A percentile compares a stretch with the other conserved stretches of the same genome.
phyloP scores from a whole-genome alignment of 345 rosid species.

The Populus tremula region DNA sequence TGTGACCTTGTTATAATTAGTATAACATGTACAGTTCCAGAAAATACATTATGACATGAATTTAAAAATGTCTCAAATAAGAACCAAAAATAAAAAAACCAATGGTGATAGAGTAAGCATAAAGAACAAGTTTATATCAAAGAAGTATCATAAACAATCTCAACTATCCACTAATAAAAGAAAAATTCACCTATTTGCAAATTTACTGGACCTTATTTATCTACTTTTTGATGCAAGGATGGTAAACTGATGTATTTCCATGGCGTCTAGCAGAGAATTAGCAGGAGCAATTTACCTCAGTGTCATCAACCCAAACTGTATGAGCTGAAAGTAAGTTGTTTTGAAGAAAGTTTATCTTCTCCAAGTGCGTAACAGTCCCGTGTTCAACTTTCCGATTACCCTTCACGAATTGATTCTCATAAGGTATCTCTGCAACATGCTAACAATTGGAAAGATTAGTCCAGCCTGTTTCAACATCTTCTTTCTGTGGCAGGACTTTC shows the following conservation, averaged over 20 bases:
- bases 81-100: not conserved
- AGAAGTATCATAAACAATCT: not conserved
- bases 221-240: not conserved
- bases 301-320: conserved; percentile 50
- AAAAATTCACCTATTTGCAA: not conserved
- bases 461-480: not conserved
- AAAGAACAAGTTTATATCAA: not conserved
- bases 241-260: not conserved
- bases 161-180: not conserved
- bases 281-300: conserved; percentile 44
- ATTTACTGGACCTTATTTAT: not conserved
- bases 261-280: conserved; percentile 3
- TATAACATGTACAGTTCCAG: not conserved
- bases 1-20: not conserved
- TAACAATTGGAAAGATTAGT: conserved; percentile 20
- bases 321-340: conserved; percentile 60
- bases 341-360: conserved; percentile 49
- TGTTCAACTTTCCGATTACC: conserved; percentile 46
- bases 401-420: conserved; percentile 42
- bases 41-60: not conserved
- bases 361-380: conserved; percentile 62
- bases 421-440: conserved; percentile 39
- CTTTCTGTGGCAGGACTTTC: not conserved
- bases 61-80: not conserved
- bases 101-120: not conserved